Evolutionary conservation across 2,329 filamentous ascomycete species (phyloP).

Genomic region (Immersiporthe knoxdaviesiana): DNA sequence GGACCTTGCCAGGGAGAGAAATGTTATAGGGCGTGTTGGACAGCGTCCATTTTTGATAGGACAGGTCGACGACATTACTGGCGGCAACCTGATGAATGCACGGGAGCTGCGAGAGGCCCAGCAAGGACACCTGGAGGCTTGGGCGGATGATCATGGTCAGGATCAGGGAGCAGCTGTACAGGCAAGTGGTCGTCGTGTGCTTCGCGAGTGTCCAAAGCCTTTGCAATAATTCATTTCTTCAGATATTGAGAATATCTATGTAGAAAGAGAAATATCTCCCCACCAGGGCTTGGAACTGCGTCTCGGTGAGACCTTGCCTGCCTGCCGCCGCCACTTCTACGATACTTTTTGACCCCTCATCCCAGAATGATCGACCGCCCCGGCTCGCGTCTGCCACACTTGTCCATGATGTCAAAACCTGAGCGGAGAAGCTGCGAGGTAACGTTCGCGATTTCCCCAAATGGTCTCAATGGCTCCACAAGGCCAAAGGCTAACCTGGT

Average conservation of each 20-base stretch:
- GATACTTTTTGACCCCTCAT: not conserved
- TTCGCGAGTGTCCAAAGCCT: not conserved
- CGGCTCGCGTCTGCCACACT: not conserved
- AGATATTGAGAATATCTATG: too few species aligned
- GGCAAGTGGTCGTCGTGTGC: not conserved
- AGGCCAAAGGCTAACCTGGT: not conserved
- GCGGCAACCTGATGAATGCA: not conserved
- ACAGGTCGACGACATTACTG: conserved; percentile 45
- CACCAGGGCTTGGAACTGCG: not conserved
- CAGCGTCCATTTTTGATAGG: conserved; percentile 48
- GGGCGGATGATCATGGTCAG: not conserved
- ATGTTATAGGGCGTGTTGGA: conserved; percentile 51
- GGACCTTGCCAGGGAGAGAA: conserved; percentile 56
- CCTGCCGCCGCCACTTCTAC: not conserved
- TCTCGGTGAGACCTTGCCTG: not conserved
- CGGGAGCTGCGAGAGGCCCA: not conserved
- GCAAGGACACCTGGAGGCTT: not conserved
- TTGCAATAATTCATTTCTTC: too few species aligned
- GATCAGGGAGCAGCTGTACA: not conserved
- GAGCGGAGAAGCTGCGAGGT: not conserved
- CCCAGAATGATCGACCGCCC: too few species aligned
- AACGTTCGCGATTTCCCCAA: not conserved
- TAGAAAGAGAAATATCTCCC: too few species aligned
- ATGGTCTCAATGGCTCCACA: not conserved
- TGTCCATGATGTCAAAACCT: conserved; percentile 12